Base-by-base conservation (phyloP, 139 green algal species). In the Chlamydomonas schloesseri region DNA sequence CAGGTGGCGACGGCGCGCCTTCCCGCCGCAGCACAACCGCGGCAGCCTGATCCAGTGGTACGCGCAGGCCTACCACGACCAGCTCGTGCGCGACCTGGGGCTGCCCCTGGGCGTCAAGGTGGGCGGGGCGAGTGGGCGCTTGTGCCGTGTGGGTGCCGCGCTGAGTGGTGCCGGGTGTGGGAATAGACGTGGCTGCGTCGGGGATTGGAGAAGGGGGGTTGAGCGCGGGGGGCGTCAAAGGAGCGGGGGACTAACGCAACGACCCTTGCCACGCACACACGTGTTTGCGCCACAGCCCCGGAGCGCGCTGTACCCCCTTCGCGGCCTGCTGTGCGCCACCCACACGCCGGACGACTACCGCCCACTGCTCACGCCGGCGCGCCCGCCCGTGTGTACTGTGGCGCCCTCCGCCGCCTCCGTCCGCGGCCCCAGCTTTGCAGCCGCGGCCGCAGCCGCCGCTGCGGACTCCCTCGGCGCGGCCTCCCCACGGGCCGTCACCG, bases 11-110 rank as follows among this genome's bases (percentile, higher is more conserved):
- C 69, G 50, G n/a, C 77, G 34, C 47, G 60, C 55, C 65, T 83
- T 86, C 53, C 82, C 87, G 0, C 24, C 58, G 26, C 82, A 76
- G 42, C 78, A 60, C 71, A 77, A 84, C 81, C 72, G 87, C 9
- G 80, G 50, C 29, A 36, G 68, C 37, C 71, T 75, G 46, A 34
- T 88, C 18, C 80, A 84, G 62, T 74, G 79, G 81, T 90, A 80
- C 78, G 73, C 34, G 24, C 24, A 23, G 50, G 37, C 37, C 18
- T 90, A 82, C 57, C 83, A 75, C 64, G 73, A 65, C 14, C 87
- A 88, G 71, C 73, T 93, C 65, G 29, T 91, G 53, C 24, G 60
- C 1, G 89, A 86, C 37, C 55, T 88, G 42, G 68, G 60, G 13
- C 82, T 91, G 47, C 46, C 46, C 3, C 14, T 6, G 10, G 8